Conservation (phyloP, 805 yeast genomes). For the Candida suzukii region DNA sequence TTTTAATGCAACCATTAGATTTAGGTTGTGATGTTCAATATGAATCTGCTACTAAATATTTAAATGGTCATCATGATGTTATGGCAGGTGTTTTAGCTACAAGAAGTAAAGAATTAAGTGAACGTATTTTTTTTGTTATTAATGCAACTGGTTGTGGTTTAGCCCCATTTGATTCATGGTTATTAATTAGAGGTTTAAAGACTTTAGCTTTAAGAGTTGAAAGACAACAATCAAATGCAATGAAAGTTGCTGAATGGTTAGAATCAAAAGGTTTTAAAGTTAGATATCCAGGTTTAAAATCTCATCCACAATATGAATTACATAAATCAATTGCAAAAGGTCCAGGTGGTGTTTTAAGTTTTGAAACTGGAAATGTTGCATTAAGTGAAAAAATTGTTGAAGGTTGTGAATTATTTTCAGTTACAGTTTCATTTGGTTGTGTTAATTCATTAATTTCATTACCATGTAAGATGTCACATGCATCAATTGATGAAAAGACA, state of each 20-base stretch:
- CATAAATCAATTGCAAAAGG: constrained; percentile 77
- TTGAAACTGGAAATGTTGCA: constrained; percentile 75
- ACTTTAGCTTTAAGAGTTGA: constrained; percentile 83
- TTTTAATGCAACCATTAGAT: constrained; percentile 77
- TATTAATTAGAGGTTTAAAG: constrained; percentile 79
- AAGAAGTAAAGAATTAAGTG: constrained; percentile 54
- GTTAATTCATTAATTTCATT: constrained; percentile 87
- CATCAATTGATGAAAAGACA: constrained; percentile 85
- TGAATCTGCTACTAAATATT: constrained; percentile 88
- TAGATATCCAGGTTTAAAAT: constrained; percentile 76
- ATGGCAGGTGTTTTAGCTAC: constrained; percentile 93
- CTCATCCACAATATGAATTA: constrained; percentile 75
- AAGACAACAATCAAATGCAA: constrained; percentile 79
- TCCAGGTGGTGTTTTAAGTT: constrained; percentile 82
- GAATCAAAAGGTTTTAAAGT: constrained; percentile 64
- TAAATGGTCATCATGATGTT: constrained; percentile 92
- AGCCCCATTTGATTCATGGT: constrained; percentile 91
- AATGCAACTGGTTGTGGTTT: constrained; percentile 90
- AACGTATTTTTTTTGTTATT: constrained; percentile 64
- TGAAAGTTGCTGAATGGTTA: constrained; percentile 67
- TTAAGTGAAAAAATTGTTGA: constrained; percentile 70
- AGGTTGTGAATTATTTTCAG: constrained; percentile 69
- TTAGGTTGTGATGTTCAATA: constrained; percentile 87
- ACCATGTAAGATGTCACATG: constrained; percentile 96
- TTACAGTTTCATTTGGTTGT: constrained; percentile 91